Percentiles rank a stretch among this genome's conserved stretches.
Conservation (phyloP, 371 early-diverging fungal species). For the Syncephalastrum monosporum region DNA sequence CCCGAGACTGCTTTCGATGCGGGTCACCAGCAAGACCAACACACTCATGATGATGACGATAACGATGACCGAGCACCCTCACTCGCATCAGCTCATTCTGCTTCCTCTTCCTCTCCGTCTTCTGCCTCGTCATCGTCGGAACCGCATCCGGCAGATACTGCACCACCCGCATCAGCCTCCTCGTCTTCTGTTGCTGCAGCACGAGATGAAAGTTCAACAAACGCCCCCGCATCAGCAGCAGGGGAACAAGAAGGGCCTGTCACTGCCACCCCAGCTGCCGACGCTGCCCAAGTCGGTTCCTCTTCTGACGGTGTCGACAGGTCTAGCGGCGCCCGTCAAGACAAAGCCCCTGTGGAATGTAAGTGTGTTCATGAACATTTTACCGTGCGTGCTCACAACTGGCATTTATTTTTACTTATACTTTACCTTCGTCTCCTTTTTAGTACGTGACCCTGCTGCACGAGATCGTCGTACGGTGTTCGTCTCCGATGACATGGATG, state of each 20-base stretch:
- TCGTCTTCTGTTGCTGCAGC: neutral
- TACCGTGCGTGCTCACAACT: too few species aligned
- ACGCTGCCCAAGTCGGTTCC: conserved; percentile 1
- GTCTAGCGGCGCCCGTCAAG: too few species aligned
- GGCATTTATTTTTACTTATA: too few species aligned
- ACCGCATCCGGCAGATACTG: too few species aligned
- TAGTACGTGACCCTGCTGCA: conserved; percentile 17
- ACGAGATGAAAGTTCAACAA: neutral
- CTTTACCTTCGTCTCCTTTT: conserved; percentile 1
- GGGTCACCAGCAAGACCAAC: conserved; percentile 5
- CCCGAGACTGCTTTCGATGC: conserved; percentile 12
- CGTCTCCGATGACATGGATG: conserved; percentile 11
- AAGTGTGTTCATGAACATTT: too few species aligned
- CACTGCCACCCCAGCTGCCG: conserved; percentile 5
- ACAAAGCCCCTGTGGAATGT: too few species aligned
- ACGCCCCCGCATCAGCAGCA: neutral
- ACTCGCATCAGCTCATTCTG: conserved; percentile 1
- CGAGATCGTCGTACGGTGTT: conserved; percentile 27
- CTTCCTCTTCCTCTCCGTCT: conserved; percentile 2
- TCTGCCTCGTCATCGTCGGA: neutral
- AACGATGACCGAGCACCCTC: neutral
- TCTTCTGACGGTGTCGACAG: conserved; percentile 3
- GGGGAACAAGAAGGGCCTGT: neutral
- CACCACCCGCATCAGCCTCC: too few species aligned
- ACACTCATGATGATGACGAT: neutral